phyloP scores from a whole-genome alignment of 495 filamentous ascomycete genomes.

The Penicillium odoratum region DNA sequence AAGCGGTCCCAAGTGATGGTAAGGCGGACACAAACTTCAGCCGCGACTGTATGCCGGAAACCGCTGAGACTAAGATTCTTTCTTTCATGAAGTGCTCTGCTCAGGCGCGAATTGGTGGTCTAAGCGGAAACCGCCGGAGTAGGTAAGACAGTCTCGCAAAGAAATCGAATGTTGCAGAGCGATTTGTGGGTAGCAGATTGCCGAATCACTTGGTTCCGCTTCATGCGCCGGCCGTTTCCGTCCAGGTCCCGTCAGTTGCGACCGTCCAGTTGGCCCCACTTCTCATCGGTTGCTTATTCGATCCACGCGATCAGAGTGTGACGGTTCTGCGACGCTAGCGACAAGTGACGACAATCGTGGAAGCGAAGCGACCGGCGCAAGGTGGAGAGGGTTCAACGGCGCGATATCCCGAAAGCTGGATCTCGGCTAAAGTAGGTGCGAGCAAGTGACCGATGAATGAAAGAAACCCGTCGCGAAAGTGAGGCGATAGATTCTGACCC shows the following conservation, averaged over 20 bases:
- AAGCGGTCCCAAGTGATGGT: slow-evolving; percentile 2
- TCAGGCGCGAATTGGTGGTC: neutral
- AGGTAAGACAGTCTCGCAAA: slow-evolving; percentile 5
- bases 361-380: slow-evolving; percentile 7
- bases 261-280: slow-evolving; percentile 21
- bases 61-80: neutral
- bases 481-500: neutral
- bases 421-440: slow-evolving; percentile 7
- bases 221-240: slow-evolving; percentile 31
- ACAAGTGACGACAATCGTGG: neutral
- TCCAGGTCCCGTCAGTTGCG: slow-evolving; percentile 24
- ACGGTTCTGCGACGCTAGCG: slow-evolving; percentile 1
- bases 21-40: slow-evolving; percentile 1
- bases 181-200: neutral
- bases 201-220: slow-evolving; percentile 5
- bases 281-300: neutral
- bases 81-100: neutral
- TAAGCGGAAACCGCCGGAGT: slow-evolving; percentile 7
- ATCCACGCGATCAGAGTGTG: slow-evolving; percentile 5
- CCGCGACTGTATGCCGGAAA: slow-evolving; percentile 1
- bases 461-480: neutral
- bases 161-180: neutral
- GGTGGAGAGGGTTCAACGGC: slow-evolving; percentile 1
- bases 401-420: slow-evolving; percentile 15
- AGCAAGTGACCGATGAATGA: slow-evolving; percentile 2